Evolutionary conservation across 495 filamentous ascomycete genomes (phyloP), one percentile per base, ranked within the genome.

Genomic region (Penicillium taxi): DNA sequence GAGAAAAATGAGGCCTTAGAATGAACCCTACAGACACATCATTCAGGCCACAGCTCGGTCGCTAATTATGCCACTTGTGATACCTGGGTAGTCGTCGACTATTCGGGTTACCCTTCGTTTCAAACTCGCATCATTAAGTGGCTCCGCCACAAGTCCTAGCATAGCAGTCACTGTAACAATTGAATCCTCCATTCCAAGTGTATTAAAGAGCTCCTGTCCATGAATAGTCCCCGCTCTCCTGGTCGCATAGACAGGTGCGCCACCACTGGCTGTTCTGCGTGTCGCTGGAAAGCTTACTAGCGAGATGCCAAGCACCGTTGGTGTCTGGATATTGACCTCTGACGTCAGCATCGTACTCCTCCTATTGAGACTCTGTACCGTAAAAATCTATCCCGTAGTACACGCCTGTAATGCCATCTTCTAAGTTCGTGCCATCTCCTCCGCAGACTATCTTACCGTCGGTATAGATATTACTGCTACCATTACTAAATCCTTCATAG

Each of bases 91-190:
- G n/a, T n/a, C n/a, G n/a, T n/a, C n/a, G n/a, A n/a, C n/a, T n/a
- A n/a, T n/a, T n/a, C n/a, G n/a, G n/a, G n/a, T n/a, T n/a, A n/a
- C n/a, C n/a, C n/a, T n/a, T n/a, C n/a, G n/a, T n/a, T n/a, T n/a
- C n/a, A n/a, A n/a, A n/a, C n/a, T n/a, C n/a, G 1, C 26, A 28
- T 12, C 11, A 15, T 6, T 11, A n/a, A 28, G 26, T 28, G 16
- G 9, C 14, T 12, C 24, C 24, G n/a, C 24, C 33, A 17, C 18
- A 28, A 19, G 17, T 19, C 2, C 9, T 14, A 28, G 26, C 9
- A 13, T 28, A 28, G 26, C 26, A 28, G 26, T 28, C 26, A 11
- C 26, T 28, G 26, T 28, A 28, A 28, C 26, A n/a, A 28, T 28
- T 28, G 26, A 12, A 28, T n/a, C 9, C 9, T 14, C 26, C 26